phyloP scores from a whole-genome alignment of 257 asterid genomes.

The Solanum piurae region DNA sequence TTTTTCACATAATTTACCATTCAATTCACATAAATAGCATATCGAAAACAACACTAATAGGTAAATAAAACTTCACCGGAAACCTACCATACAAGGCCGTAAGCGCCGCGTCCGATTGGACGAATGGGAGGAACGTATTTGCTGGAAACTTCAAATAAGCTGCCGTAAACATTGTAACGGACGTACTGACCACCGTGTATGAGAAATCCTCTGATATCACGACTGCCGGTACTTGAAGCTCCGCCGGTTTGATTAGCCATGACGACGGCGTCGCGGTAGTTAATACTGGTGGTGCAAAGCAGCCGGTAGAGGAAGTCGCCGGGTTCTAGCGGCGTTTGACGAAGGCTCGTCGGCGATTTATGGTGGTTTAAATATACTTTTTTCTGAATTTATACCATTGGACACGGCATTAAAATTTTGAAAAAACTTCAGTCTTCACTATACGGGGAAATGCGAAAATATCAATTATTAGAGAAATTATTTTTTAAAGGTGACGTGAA shows the following conservation, averaged over 20 bases:
- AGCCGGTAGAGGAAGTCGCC: background rate
- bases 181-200: conserved; percentile 64
- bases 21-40: background rate
- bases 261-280: background rate
- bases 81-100: conserved; percentile 75
- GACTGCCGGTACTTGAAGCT: conserved; percentile 8
- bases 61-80: background rate
- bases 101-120: conserved; percentile 91
- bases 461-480: background rate
- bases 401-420: background rate
- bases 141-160: conserved; percentile 51
- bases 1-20: background rate
- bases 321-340: background rate
- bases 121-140: conserved; percentile 79
- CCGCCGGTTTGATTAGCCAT: conserved; percentile 36
- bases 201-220: conserved; percentile 33
- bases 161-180: conserved; percentile 67
- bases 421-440: background rate
- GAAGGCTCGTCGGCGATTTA: background rate
- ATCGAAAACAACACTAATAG: background rate
- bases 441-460: background rate
- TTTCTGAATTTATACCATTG: background rate
- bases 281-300: background rate
- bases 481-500: accelerated
- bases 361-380: background rate